Evolutionary conservation across 2,329 filamentous ascomycete species (phyloP), one percentile per base, ranked within the genome.

Genomic region (Rosellinia necatrix): DNA sequence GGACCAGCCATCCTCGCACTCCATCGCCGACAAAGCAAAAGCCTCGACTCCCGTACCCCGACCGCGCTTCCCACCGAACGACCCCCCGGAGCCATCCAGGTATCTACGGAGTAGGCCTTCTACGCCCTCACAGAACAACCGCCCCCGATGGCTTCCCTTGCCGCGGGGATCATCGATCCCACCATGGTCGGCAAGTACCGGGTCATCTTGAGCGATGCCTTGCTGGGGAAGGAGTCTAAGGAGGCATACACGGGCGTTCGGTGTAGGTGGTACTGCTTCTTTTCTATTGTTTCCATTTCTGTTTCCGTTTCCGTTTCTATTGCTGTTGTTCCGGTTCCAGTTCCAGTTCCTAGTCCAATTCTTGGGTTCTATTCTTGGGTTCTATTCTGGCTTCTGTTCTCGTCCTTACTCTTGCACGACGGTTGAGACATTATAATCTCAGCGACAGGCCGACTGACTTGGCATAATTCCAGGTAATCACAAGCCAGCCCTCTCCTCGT

Each of bases 101-200:
- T n/a, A 34, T 34, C 12, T n/a, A 35, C 15, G 19, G 3, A n/a
- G 8, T 19, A n/a, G 9, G 34, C 34, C 34, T 35, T 6, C n/a
- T 8, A 8, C 7, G 37, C 19, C 3, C 17, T 9, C 37, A 15
- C 47, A 15, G n/a, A n/a, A 47, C 30, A 8, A 13, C 17, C 55
- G 25, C 32, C 37, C 46, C 46, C 53, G 27, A 69, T 69, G 69
- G 59, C 69, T 44, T 62, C 66, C 61, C 63, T 66, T 34, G 64
- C 66, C 49, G 59, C 67, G 59, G 69, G 68, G 59, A 65, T 70
- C 54, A 58, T 87, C 56, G 83, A 87, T 71, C 81, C 84, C 58
- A 85, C 83, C 51, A 81, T 83, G 71, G 75, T 77, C 56, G 83
- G 78, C 55, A 83, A 84, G 66, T 88, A 87, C 66, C 84, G 83